These are phyloP conservation scores for Trametes elegans DNA, from an alignment of 768 basidiomycete genomes.

Conservation along the genomic window DNA sequence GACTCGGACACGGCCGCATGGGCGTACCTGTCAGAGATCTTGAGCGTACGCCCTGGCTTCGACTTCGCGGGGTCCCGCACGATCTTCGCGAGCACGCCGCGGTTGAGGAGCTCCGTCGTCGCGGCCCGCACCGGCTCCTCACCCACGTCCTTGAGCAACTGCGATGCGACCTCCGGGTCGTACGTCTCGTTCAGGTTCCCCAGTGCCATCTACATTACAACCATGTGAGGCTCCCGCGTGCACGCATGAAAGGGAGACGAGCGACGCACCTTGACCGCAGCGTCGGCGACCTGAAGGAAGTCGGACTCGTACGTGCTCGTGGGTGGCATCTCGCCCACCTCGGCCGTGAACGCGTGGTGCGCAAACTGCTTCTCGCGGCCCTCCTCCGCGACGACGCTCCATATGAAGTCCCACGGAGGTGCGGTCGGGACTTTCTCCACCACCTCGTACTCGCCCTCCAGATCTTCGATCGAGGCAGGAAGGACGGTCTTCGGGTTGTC, in stretches of 20 bases:
- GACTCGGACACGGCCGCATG: no score
- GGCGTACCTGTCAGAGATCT: slow-evolving; percentile 71
- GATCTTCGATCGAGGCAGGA: slow-evolving; percentile 42
- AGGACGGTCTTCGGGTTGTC: slow-evolving; percentile 36
- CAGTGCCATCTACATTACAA: slow-evolving; percentile 61
- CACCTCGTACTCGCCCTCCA: slow-evolving; percentile 50
- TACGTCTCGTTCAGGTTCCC: slow-evolving; percentile 72
- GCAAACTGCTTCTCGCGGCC: slow-evolving; percentile 68
- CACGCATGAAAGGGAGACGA: background rate
- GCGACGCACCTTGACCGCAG: slow-evolving; percentile 61
- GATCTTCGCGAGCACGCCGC: slow-evolving; percentile 65
- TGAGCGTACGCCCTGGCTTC: slow-evolving; percentile 71
- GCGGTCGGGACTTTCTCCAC: slow-evolving; percentile 39
- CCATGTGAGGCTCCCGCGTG: background rate
- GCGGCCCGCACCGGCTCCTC: slow-evolving; percentile 55
- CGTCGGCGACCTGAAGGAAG: slow-evolving; percentile 55
- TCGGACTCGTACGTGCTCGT: slow-evolving; percentile 33
- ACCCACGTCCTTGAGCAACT: slow-evolving; percentile 55
- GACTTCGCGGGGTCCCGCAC: slow-evolving; percentile 60
- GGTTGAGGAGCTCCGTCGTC: slow-evolving; percentile 56
- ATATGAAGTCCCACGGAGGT: slow-evolving; percentile 72
- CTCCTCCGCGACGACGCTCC: slow-evolving; percentile 70
- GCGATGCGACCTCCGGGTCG: slow-evolving; percentile 54
- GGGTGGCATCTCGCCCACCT: slow-evolving; percentile 39
- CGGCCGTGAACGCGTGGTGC: slow-evolving; percentile 51